These are phyloP conservation scores for Myxozyma mucilagina DNA, from an alignment of 805 yeast genomes.

Conservation along the genomic window DNA sequence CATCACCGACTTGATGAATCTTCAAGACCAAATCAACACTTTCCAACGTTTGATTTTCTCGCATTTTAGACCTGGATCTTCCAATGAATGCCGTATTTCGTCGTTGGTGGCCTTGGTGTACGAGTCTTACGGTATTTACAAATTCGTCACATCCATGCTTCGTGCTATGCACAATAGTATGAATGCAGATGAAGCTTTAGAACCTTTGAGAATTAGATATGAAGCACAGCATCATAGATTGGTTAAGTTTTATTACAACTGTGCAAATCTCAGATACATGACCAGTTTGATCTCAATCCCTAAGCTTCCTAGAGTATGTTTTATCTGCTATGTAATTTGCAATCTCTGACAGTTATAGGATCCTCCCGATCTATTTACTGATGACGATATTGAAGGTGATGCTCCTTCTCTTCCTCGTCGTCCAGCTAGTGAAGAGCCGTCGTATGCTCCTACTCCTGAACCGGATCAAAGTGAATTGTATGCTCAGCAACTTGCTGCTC, in stretches of 20 bases:
- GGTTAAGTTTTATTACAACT: constrained; percentile 84
- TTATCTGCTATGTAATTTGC: background rate
- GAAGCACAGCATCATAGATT: constrained; percentile 67
- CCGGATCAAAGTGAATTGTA: constrained; percentile 41
- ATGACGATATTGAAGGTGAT: constrained; percentile 38
- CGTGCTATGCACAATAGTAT: constrained; percentile 79
- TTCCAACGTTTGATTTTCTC: constrained; percentile 76
- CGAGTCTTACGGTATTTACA: constrained; percentile 90
- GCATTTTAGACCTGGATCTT: constrained; percentile 58
- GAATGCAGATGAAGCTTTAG: constrained; percentile 71
- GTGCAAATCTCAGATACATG: constrained; percentile 78
- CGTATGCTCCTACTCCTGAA: constrained; percentile 36
- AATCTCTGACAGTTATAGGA: constrained; percentile 34
- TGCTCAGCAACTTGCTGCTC: constrained; percentile 46
- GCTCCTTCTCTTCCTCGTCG: constrained; percentile 47
- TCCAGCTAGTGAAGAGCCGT: constrained; percentile 38
- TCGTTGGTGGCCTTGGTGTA: constrained; percentile 87
- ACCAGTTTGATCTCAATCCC: constrained; percentile 82
- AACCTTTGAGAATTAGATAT: constrained; percentile 71
- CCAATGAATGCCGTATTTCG: constrained; percentile 73
- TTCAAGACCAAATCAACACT: constrained; percentile 82
- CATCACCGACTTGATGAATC: constrained; percentile 75
- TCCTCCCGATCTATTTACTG: constrained; percentile 60
- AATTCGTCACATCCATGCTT: constrained; percentile 85
- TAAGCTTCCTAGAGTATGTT: constrained; percentile 47